Percentiles rank a stretch among this genome's conserved stretches.
Evolutionary conservation across 2,329 filamentous ascomycete genomes (phyloP).

Genomic region (Ophiostoma perfectum): DNA sequence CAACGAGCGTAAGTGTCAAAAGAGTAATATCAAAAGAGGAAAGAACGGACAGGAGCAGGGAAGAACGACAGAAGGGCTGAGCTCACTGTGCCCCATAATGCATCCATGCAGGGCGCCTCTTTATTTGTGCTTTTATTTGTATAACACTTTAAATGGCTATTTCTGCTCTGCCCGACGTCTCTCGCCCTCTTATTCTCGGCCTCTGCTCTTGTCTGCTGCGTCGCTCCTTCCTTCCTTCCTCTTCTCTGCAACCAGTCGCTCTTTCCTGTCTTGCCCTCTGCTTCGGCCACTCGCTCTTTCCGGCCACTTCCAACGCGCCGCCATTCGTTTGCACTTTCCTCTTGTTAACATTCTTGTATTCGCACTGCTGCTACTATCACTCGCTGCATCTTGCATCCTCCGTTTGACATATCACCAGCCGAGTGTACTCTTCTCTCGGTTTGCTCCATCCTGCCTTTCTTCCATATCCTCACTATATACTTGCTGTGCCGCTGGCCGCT

Average conservation of each 20-base stretch:
- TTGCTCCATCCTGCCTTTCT: not conserved
- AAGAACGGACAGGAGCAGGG: not conserved
- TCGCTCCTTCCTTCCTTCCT: not conserved
- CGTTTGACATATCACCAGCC: not conserved
- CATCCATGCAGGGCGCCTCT: not conserved
- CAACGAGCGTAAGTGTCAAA: not conserved
- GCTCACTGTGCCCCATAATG: not conserved
- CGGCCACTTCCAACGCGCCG: not conserved
- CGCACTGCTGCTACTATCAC: not conserved
- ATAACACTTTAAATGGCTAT: not conserved
- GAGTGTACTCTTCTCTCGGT: not conserved
- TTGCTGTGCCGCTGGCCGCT: not conserved
- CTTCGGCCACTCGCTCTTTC: not conserved
- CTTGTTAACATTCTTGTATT: not conserved
- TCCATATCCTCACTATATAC: not conserved
- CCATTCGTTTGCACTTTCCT: not conserved
- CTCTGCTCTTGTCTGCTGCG: slow-evolving; percentile 8
- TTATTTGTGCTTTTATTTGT: not conserved
- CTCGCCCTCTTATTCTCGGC: slow-evolving; percentile 15
- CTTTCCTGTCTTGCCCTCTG: not conserved
- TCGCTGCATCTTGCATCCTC: not conserved
- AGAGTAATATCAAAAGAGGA: not conserved
- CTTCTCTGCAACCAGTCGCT: not conserved
- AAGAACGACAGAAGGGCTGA: not conserved
- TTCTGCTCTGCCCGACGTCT: not conserved